Conservation (phyloP, 805 yeast species). For the Ascoidea tarda region DNA sequence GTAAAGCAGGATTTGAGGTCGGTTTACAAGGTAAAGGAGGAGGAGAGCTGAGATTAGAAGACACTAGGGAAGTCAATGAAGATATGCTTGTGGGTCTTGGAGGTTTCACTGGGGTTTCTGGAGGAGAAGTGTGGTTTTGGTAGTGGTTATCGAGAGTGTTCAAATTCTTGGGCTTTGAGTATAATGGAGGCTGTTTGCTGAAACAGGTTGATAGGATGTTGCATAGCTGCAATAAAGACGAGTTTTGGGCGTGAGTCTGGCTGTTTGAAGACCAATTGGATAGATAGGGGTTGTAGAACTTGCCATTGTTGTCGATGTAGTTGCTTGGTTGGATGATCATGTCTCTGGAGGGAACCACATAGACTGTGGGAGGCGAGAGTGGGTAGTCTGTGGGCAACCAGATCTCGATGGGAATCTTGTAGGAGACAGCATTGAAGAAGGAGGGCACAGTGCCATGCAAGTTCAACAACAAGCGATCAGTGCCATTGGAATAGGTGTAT, state of each 20-base stretch:
- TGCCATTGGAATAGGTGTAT: conserved; percentile 43
- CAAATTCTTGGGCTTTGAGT: conserved; percentile 13
- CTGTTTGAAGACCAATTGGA: conserved; percentile 33
- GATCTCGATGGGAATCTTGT: conserved; percentile 45
- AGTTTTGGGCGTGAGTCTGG: conserved; percentile 11
- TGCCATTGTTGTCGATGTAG: conserved; percentile 58
- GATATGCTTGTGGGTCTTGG: background rate
- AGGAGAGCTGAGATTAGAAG: background rate
- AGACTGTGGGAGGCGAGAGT: conserved; percentile 47
- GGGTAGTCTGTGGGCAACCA: conserved; percentile 78
- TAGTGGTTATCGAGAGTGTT: conserved; percentile 9
- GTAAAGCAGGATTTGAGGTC: background rate
- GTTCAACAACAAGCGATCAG: conserved; percentile 42
- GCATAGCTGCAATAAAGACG: conserved; percentile 19
- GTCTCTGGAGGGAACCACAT: conserved; percentile 35
- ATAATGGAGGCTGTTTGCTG: conserved; percentile 30
- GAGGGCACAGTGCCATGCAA: conserved; percentile 40
- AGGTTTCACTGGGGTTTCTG: conserved; percentile 4
- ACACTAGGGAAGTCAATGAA: background rate
- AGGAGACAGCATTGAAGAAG: conserved; percentile 14
- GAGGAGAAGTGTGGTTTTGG: conserved; percentile 1
- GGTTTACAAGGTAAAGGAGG: background rate
- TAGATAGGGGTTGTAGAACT: conserved; percentile 53
- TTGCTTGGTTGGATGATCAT: conserved; percentile 44
- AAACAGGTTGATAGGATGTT: conserved; percentile 21